phyloP scores from a whole-genome alignment of 2,329 filamentous ascomycete genomes.

The Huntiella savannae region DNA sequence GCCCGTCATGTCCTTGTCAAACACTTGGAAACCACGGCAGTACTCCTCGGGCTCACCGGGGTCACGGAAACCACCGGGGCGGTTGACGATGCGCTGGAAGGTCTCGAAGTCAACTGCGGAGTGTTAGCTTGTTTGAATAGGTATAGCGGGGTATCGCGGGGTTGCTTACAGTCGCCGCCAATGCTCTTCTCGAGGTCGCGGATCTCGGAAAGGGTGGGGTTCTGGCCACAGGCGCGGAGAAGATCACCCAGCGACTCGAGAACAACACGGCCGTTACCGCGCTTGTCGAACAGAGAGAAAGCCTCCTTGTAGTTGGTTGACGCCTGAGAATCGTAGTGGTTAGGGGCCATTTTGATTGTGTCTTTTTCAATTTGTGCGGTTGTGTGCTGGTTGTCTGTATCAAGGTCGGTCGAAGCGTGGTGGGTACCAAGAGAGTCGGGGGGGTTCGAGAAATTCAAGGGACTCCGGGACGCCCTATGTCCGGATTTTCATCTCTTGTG shows the following conservation, averaged over 20 bases:
- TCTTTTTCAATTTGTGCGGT: background rate
- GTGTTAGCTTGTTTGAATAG: background rate
- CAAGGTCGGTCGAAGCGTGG: too few relatives aligned
- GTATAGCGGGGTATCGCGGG: background rate
- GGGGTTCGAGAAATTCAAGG: too few relatives aligned
- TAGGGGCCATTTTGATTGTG: constrained; percentile 20
- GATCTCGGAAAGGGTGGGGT: constrained; percentile 88
- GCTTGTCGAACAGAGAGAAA: constrained; percentile 98
- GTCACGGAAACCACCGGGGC: constrained; percentile 93
- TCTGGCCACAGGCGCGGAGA: constrained; percentile 90
- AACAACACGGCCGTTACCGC: constrained; percentile 80
- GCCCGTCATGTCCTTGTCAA: constrained; percentile 96
- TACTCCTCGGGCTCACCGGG: constrained; percentile 96
- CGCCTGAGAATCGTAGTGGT: constrained; percentile 38
- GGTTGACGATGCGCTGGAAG: constrained; percentile 91
- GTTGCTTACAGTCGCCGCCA: constrained; percentile 68
- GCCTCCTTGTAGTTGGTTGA: constrained; percentile 99
- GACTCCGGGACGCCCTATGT: too few relatives aligned
- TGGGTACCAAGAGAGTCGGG: too few relatives aligned
- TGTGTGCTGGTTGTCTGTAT: background rate
- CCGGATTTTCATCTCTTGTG: too few relatives aligned
- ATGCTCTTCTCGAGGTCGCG: constrained; percentile 77
- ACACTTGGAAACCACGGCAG: constrained; percentile 96
- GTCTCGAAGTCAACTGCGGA: constrained; percentile 83
- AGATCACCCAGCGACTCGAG: constrained; percentile 80